Evolutionary conservation across 2,329 filamentous ascomycete species (phyloP).

Genomic region (Phoma herbarum): DNA sequence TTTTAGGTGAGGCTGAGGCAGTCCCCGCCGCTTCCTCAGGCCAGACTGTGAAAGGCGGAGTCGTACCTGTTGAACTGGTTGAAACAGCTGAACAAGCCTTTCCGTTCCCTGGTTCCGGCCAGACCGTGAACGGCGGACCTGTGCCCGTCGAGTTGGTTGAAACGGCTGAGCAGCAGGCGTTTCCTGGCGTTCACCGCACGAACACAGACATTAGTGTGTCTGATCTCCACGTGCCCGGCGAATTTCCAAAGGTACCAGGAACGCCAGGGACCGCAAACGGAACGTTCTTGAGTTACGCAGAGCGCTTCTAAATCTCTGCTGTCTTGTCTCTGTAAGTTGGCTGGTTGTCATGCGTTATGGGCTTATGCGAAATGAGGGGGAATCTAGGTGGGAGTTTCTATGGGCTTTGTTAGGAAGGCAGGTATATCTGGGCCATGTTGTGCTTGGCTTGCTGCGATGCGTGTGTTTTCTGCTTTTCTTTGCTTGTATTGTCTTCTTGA

Average conservation of each 20-base stretch:
- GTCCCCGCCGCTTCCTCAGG: slow-evolving; percentile 35
- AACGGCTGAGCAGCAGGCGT: slow-evolving; percentile 43
- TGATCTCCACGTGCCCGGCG: slow-evolving; percentile 74
- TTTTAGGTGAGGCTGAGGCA: slow-evolving; percentile 46
- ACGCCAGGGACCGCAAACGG: slow-evolving; percentile 16
- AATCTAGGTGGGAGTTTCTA: background rate
- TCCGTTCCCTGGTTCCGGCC: slow-evolving; percentile 27
- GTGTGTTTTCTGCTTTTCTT: background rate
- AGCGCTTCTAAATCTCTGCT: slow-evolving; percentile 9
- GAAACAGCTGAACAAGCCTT: slow-evolving; percentile 40
- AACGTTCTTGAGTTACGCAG: slow-evolving; percentile 15
- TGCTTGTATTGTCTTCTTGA: slow-evolving; percentile 8
- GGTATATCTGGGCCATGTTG: slow-evolving; percentile 11
- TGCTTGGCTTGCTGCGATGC: slow-evolving; percentile 2
- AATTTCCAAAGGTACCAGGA: slow-evolving; percentile 60
- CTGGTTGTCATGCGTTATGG: slow-evolving; percentile 2
- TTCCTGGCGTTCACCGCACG: slow-evolving; percentile 58
- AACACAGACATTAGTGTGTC: slow-evolving; percentile 64
- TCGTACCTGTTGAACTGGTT: slow-evolving; percentile 31
- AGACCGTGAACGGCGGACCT: slow-evolving; percentile 42
- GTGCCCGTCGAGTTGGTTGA: slow-evolving; percentile 32
- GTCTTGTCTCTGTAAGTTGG: background rate
- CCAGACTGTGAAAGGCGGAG: slow-evolving; percentile 43
- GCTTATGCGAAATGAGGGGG: slow-evolving; percentile 7
- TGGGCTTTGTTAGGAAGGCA: background rate